Base-by-base conservation (phyloP, 192 early-diverging fungal species). In the Backusella westeae region DNA sequence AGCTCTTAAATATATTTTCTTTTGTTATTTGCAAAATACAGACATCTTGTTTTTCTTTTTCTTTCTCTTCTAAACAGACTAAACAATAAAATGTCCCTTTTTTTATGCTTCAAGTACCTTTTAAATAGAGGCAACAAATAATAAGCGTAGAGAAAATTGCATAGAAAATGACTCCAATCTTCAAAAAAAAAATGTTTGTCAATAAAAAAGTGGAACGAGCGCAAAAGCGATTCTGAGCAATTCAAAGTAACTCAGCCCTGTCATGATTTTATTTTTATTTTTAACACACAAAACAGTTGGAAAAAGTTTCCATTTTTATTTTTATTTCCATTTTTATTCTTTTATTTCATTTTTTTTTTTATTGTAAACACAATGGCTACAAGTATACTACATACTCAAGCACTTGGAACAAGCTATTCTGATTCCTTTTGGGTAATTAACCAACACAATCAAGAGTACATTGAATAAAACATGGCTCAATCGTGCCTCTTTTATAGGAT, bases 401-500 rank as follows among this genome's bases (percentile, higher is more conserved):
- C 41, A 72, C 44, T 17, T n/a, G 71, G 46, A 14, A 34, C 71
- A 70, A 15, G 46, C 21, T 79, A 75, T 67, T 69, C 78, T 26
- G 74, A 79, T 72, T 69, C 74, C 41, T 79, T 79, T 67, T 79
- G 78, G 78, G 78, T 79, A 79, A 74, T 21, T 49, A 1, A n/a
- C 10, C 7, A 34, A 26, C 3, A 12, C 17, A 15, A 26, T 8
- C 5, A 52, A n/a, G 32, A 53, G n/a, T 34, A 52, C 53, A 29
- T 53, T 53, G 42, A 72, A 73, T 34, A 56, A 56, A 53, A 72
- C 34, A 34, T 34, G 34, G 34, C 23, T 21, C 34, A 56, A 19
- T 21, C 39, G 34, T 41, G 10, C 46, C 53, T 56, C 19, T 3
- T 12, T 69, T 53, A 32, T 78, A 90, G 89, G 89, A 88, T 53